These are phyloP conservation scores for Zoysia matrella DNA, from an alignment of 202 grass and related monocot species.

Conservation along the genomic window DNA sequence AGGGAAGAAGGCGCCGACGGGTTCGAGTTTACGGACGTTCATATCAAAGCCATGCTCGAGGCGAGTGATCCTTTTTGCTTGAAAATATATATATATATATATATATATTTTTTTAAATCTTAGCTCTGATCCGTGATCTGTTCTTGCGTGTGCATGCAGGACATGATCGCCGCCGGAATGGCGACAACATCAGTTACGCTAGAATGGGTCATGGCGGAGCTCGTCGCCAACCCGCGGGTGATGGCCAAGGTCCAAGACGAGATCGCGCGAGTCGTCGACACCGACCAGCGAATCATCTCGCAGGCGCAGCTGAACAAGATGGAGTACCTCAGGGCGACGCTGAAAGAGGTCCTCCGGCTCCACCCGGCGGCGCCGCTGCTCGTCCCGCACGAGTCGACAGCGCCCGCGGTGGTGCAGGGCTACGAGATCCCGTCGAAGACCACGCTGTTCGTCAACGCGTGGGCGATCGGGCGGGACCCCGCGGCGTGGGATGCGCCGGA, in stretches of 20 bases:
- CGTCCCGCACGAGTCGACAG: constrained; percentile 53
- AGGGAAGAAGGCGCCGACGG: constrained; percentile 15
- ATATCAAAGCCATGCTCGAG: constrained; percentile 46
- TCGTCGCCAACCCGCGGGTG: no score
- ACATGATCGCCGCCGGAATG: no score
- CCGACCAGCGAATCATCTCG: no score
- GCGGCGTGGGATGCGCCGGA: neutral
- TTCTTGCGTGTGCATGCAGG: no score
- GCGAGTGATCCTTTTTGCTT: constrained; percentile 11
- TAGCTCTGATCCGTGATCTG: no score
- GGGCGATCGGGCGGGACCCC: constrained; percentile 46
- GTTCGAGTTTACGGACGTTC: constrained; percentile 47
- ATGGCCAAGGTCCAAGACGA: no score
- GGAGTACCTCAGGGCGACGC: no score
- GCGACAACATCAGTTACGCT: no score
- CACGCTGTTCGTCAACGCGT: constrained; percentile 23
- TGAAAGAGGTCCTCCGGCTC: constrained; percentile 50
- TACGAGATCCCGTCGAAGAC: constrained; percentile 55
- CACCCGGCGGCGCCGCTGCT: constrained; percentile 66
- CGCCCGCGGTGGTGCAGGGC: constrained; percentile 36
- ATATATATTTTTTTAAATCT: no score
- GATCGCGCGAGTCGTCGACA: no score
- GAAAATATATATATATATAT: constrained; percentile 12
- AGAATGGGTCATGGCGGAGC: no score
- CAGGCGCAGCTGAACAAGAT: no score